These are phyloP conservation scores for Pluteus cervinus DNA, from an alignment of 768 basidiomycete species.

Conservation along the genomic window DNA sequence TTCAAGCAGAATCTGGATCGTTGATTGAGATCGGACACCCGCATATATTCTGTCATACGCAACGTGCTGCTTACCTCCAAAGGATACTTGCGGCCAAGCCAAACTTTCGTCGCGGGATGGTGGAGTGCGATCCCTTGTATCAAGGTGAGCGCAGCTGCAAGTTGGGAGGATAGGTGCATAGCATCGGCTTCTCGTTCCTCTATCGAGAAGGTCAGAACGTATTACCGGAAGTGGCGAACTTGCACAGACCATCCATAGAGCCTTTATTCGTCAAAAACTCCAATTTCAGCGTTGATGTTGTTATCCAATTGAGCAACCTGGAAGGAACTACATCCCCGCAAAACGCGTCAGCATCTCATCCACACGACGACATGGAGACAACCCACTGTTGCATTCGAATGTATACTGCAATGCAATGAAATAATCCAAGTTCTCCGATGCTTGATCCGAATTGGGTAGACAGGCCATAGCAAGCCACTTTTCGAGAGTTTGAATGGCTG, in stretches of 20 bases:
- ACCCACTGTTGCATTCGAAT: conserved; percentile 79
- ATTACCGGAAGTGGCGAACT: background rate
- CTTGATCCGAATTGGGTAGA: conserved; percentile 30
- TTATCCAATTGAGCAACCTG: conserved; percentile 59
- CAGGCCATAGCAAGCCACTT: conserved; percentile 46
- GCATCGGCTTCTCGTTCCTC: conserved; percentile 42
- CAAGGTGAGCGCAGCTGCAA: conserved; percentile 57
- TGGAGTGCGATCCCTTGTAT: conserved; percentile 73
- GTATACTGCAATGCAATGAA: conserved; percentile 69
- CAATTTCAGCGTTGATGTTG: conserved; percentile 39
- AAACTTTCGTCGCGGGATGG: conserved; percentile 62
- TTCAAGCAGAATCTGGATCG: conserved; percentile 61
- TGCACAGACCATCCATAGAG: conserved; percentile 36
- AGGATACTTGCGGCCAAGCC: conserved; percentile 59
- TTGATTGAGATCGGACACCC: conserved; percentile 1
- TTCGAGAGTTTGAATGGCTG: conserved; percentile 53
- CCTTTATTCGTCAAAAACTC: conserved; percentile 44
- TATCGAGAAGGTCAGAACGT: conserved; percentile 6
- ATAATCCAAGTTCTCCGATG: conserved; percentile 38
- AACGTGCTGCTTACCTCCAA: conserved; percentile 48
- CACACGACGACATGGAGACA: background rate
- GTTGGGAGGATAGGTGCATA: conserved; percentile 39
- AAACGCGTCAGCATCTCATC: background rate
- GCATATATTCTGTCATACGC: background rate
- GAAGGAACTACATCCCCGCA: conserved; percentile 47